phyloP scores from a whole-genome alignment of 306 rosid genomes.

The Cucurbita ficifolia region DNA sequence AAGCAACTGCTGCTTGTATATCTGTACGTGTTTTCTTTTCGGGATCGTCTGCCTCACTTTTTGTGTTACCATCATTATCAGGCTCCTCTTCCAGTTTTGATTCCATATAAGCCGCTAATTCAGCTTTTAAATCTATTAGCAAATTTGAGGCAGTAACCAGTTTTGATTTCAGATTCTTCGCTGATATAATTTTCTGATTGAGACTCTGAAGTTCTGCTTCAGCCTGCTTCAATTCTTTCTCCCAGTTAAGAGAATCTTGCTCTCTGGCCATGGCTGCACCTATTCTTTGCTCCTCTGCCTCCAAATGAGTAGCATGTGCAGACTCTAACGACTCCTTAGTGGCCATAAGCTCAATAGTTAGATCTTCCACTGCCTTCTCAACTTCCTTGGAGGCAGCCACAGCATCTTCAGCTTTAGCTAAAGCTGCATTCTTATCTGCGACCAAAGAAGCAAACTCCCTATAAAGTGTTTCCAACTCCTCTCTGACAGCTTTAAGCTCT shows the following conservation, averaged over 20 bases:
- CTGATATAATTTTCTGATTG: constrained; percentile 52
- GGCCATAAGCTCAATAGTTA: constrained; percentile 76
- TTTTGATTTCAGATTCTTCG: constrained; percentile 76
- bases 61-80: constrained; percentile 19
- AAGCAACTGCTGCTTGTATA: constrained; percentile 62
- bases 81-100: constrained; percentile 50
- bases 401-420: constrained; percentile 71
- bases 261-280: constrained; percentile 91
- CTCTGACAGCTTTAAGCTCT: constrained; percentile 63
- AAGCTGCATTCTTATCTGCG: constrained; percentile 56
- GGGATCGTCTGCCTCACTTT: constrained; percentile 29
- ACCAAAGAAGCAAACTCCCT: constrained; percentile 66
- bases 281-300: constrained; percentile 92
- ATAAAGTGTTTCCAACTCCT: constrained; percentile 53
- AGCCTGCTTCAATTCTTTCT: constrained; percentile 76
- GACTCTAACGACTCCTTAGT: constrained; percentile 72
- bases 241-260: constrained; percentile 89
- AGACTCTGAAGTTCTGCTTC: constrained; percentile 80
- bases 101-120: constrained; percentile 79
- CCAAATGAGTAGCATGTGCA: constrained; percentile 87
- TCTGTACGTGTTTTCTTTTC: constrained; percentile 43
- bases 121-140: constrained; percentile 72
- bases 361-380: constrained; percentile 87
- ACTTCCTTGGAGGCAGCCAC: constrained; percentile 72
- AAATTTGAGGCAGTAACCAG: constrained; percentile 67